These are phyloP conservation scores for Flammula alnicola DNA, from an alignment of 1,284 basidiomycete genomes.

Conservation along the genomic window DNA sequence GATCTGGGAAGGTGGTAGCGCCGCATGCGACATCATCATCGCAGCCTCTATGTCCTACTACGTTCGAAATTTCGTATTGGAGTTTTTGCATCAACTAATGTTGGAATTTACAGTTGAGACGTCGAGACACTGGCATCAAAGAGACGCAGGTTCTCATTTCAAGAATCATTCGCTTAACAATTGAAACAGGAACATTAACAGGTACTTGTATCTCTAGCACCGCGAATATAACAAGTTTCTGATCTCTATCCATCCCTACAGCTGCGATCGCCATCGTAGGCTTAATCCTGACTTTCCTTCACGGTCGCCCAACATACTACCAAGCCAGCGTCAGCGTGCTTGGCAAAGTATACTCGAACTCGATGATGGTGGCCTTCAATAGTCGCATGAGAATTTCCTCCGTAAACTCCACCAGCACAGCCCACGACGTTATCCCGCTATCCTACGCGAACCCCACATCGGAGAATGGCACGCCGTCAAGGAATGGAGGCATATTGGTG, in stretches of 20 bases:
- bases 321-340: constrained; percentile 30
- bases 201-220: constrained; percentile 7
- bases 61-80: constrained; percentile 10
- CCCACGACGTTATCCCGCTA: constrained; percentile 10
- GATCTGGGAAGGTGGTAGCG: constrained; percentile 28
- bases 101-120: constrained; percentile 14
- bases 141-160: constrained; percentile 19
- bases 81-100: background rate
- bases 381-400: constrained; percentile 27
- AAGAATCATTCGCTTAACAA: constrained; percentile 22
- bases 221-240: background rate
- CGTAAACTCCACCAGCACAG: constrained; percentile 4
- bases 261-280: constrained; percentile 32
- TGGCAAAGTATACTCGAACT: constrained; percentile 36
- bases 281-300: constrained; percentile 31
- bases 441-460: background rate
- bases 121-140: constrained; percentile 16
- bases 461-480: background rate
- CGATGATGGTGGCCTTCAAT: constrained; percentile 35
- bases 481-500: background rate
- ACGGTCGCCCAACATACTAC: constrained; percentile 29
- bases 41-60: constrained; percentile 27
- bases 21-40: constrained; percentile 25
- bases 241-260: constrained; percentile 5
- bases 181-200: constrained; percentile 26